Percentiles rank a stretch among this genome's conserved stretches.
Evolutionary conservation across 129 eudicot species (phyloP).

Genomic region (Gnaphalium uliginosum): DNA sequence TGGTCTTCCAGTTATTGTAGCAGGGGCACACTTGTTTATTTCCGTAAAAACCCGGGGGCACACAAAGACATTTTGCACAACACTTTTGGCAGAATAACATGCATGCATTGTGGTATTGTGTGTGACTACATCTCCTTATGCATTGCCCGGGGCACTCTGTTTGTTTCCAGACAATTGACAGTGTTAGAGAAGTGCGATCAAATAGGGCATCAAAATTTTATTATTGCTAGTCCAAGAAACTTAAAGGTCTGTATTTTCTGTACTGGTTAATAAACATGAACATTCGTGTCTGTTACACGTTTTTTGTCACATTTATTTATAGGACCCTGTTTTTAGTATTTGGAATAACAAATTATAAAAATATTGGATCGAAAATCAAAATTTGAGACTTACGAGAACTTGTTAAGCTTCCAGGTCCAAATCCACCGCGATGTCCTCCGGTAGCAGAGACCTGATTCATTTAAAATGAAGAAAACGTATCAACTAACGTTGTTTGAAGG

Average conservation of each 20-base stretch:
- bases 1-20: conserved; percentile 96
- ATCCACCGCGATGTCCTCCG: conserved; percentile 38
- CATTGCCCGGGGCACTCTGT: conserved; percentile 78
- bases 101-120: conserved; percentile 90
- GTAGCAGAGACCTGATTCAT: conserved; percentile 29
- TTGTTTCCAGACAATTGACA: conserved; percentile 20
- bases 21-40: conserved; percentile 85
- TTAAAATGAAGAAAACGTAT: not conserved
- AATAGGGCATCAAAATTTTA: not conserved
- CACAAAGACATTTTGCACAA: conserved; percentile 76
- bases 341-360: too few relatives aligned
- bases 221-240: too few relatives aligned
- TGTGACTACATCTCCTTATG: conserved; percentile 67
- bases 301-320: not conserved
- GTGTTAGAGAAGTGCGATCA: not conserved
- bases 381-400: conserved; percentile 60
- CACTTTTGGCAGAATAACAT: conserved; percentile 85
- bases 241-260: not conserved
- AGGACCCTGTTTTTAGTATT: not conserved
- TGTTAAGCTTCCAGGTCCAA: conserved; percentile 69
- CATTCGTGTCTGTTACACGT: not conserved
- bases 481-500: not conserved
- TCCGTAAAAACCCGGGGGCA: conserved; percentile 83
- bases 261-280: too few relatives aligned
- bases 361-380: not conserved